Evolutionary conservation across 805 yeast genomes (phyloP), one percentile per base, ranked within the genome.

Genomic region (Myxozyma mucilagina): DNA sequence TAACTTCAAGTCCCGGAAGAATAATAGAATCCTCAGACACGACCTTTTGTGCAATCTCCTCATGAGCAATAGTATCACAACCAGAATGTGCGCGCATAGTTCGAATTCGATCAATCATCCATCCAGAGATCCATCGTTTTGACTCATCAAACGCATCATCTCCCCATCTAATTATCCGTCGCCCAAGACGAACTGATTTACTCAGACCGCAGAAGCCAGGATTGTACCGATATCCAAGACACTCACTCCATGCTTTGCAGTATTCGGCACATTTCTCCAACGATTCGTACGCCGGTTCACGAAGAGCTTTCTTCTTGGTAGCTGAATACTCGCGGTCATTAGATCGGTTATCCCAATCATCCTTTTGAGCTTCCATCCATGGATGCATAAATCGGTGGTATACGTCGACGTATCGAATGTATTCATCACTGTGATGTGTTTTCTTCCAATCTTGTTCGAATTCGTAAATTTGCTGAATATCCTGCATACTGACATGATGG

Each of bases 371-470:
- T 29, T 49, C 62, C 16, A 60, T 38, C 39, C 39, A 56, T 6
- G 57, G 54, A 18, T 57, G 64, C 64, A 69, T 56, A 45, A 75
- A 73, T 62, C 72, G 73, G 31, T 67, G 68, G 66, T 75, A 75
- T 4, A 71, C 67, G 59, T 74, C 74, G 41, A 65, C 64, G 49
- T 69, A 71, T 14, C 64, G 53, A 24, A 71, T 67, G 32, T 39
- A 43, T n/a, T 56, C 60, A 31, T 51, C 51, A 18, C 14, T 20
- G 29, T 44, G 44, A 32, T 55, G 59, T 1, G 41, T 55, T n/a
- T 38, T 41, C 36, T 44, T 47, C 58, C 58, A 64, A 54, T 52
- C 67, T 61, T 62, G 67, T 60, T 75, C 78, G 66, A 72, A 76
- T 52, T 74, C 74, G 68, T 67, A 73, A 49, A 73, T 58, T 16